Conservation (phyloP, 768 basidiomycete species). For the Clavaria fumosa region DNA sequence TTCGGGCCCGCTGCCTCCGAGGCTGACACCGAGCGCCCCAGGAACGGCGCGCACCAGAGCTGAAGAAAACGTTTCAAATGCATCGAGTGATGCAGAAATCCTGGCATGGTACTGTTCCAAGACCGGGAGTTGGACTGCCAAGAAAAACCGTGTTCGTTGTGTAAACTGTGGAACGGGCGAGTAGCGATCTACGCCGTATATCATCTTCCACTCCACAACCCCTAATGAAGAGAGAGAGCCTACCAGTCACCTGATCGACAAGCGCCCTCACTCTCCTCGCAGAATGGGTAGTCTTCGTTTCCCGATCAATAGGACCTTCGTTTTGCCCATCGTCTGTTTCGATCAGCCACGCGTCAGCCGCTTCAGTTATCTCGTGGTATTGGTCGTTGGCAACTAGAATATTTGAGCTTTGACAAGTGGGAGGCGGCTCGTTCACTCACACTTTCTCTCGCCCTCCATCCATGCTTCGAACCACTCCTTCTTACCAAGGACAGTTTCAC, state of each 20-base stretch:
- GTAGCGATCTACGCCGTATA: slow-evolving; percentile 89
- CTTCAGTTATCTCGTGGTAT: slow-evolving; percentile 69
- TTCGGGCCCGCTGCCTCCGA: slow-evolving; percentile 28
- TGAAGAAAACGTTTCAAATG: slow-evolving; percentile 85
- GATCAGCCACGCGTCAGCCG: slow-evolving; percentile 77
- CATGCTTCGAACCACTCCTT: slow-evolving; percentile 85
- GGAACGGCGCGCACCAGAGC: slow-evolving; percentile 83
- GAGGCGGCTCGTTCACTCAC: slow-evolving; percentile 33
- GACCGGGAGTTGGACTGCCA: slow-evolving; percentile 72
- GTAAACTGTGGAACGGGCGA: slow-evolving; percentile 64
- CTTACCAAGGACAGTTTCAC: slow-evolving; percentile 66
- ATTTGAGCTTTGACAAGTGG: slow-evolving; percentile 6
- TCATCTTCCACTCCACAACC: too few species aligned
- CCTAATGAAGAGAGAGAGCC: too few species aligned
- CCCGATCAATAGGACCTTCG: slow-evolving; percentile 24
- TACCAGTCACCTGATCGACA: slow-evolving; percentile 85
- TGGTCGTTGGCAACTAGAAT: slow-evolving; percentile 70
- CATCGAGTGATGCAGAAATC: slow-evolving; percentile 75
- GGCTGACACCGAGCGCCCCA: slow-evolving; percentile 60
- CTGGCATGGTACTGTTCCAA: slow-evolving; percentile 64
- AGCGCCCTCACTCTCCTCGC: slow-evolving; percentile 72
- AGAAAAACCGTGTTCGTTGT: slow-evolving; percentile 74
- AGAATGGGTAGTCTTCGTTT: slow-evolving; percentile 63
- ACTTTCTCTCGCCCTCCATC: slow-evolving; percentile 79
- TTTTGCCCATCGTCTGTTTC: slow-evolving; percentile 44